Evolutionary conservation across 2,329 filamentous ascomycete genomes (phyloP).

Genomic region (Corniculantispora saksenae): DNA sequence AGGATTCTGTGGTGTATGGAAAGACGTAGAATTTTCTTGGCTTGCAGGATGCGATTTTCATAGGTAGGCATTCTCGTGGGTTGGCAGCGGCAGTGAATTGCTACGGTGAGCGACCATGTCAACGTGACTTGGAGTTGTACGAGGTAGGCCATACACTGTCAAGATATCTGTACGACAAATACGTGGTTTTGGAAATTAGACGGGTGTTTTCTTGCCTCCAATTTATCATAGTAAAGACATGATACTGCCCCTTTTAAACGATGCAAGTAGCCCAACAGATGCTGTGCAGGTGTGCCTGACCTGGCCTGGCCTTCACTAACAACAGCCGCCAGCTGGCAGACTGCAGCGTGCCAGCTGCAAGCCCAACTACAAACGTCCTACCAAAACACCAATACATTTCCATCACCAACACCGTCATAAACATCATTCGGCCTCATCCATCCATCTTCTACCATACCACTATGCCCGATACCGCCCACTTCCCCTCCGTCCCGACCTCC

Average conservation of each 20-base stretch:
- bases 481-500: not conserved
- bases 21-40: not conserved
- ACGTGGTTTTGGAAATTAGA: no score
- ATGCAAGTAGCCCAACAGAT: no score
- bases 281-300: no score
- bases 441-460: not conserved
- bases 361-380: not conserved
- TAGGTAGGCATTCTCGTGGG: not conserved
- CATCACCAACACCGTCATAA: not conserved
- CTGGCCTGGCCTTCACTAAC: not conserved
- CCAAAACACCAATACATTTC: slow-evolving; percentile 1
- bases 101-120: no score
- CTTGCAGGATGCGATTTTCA: not conserved
- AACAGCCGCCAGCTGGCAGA: not conserved
- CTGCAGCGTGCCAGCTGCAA: slow-evolving; percentile 8
- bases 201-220: no score
- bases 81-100: not conserved
- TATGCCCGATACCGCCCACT: no score
- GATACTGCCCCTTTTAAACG: no score
- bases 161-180: no score
- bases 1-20: not conserved
- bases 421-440: not conserved
- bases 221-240: no score
- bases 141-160: no score
- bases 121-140: not conserved